phyloP scores from a whole-genome alignment of 2,329 filamentous ascomycete genomes.

The Dissoconium aciculare region DNA sequence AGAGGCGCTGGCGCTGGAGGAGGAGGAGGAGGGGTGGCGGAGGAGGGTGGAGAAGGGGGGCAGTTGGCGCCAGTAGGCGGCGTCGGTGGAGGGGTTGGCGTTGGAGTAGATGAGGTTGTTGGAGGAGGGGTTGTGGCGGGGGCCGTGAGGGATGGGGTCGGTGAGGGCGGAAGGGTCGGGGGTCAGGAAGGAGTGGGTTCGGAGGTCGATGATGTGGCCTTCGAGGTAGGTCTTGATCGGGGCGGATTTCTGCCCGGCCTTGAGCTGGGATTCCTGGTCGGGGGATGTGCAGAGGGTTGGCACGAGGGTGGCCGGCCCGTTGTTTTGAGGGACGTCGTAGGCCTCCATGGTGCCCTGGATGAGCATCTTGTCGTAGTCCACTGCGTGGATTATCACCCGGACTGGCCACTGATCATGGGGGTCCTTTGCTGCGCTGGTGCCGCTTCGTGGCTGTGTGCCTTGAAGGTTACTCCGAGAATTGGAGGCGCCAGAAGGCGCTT shows the following conservation, averaged over 20 bases:
- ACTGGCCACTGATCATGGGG: conserved; percentile 48
- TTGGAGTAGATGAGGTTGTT: conserved; percentile 13
- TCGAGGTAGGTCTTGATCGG: conserved; percentile 52
- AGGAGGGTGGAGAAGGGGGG: conserved; percentile 28
- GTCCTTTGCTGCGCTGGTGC: conserved; percentile 1
- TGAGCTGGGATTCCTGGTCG: conserved; percentile 11
- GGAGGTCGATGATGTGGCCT: conserved; percentile 52
- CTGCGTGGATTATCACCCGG: conserved; percentile 48
- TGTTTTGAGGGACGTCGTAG: conserved; percentile 46
- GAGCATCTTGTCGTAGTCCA: conserved; percentile 46
- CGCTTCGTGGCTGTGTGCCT: conserved; percentile 15
- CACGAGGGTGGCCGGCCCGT: conserved; percentile 16
- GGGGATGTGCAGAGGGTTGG: conserved; percentile 2
- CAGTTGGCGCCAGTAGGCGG: conserved; percentile 35
- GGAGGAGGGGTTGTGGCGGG: conserved; percentile 7
- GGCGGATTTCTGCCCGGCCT: conserved; percentile 31
- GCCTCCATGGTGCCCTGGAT: conserved; percentile 56
- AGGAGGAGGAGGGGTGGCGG: conserved; percentile 1
- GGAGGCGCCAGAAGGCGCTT: conserved; percentile 18
- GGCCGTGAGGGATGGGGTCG: conserved; percentile 1
- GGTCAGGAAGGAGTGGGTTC: conserved; percentile 37
- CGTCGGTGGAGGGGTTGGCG: conserved; percentile 29
- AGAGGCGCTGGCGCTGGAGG: background rate
- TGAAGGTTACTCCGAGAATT: conserved; percentile 27
- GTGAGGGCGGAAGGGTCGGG: conserved; percentile 23